A percentile compares a stretch with the other conserved stretches of the same genome.
Conservation (phyloP, 2,329 filamentous ascomycete genomes). For the Grosmannia clavigera region DNA sequence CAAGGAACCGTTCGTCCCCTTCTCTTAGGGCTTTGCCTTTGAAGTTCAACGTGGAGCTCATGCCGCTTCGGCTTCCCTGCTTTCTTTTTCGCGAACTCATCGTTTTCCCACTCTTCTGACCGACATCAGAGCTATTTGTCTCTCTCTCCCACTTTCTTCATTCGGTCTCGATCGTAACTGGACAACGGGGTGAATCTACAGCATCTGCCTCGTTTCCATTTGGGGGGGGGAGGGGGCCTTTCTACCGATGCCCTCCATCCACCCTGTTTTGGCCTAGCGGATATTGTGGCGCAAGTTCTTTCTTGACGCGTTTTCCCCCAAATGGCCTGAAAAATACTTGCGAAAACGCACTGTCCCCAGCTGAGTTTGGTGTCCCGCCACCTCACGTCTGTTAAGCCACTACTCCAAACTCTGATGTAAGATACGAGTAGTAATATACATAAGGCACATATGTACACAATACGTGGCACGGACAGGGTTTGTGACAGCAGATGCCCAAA, state of each 20-base stretch:
- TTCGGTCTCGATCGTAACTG: neutral
- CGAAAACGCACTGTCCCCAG: neutral
- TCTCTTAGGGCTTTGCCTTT: neutral
- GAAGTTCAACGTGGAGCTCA: neutral
- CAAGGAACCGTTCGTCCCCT: neutral
- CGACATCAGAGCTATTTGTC: neutral
- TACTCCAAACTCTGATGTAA: neutral
- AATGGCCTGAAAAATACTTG: neutral
- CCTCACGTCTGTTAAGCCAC: neutral
- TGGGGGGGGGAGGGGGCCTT: neutral
- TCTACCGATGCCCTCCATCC: neutral
- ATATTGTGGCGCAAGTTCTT: neutral
- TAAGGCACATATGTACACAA: no score
- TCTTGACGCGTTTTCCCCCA: neutral
- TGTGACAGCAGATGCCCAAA: neutral
- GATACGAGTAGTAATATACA: no score
- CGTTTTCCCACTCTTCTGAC: neutral
- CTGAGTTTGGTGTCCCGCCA: neutral
- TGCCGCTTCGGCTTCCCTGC: neutral
- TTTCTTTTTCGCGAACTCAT: neutral
- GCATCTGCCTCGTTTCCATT: neutral
- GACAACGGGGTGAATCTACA: neutral
- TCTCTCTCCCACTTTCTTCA: neutral
- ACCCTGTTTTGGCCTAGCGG: neutral
- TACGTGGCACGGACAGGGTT: neutral